These are phyloP conservation scores for Arabidopsis suecica DNA, from an alignment of 345 rosid genomes.

Conservation along the genomic window DNA sequence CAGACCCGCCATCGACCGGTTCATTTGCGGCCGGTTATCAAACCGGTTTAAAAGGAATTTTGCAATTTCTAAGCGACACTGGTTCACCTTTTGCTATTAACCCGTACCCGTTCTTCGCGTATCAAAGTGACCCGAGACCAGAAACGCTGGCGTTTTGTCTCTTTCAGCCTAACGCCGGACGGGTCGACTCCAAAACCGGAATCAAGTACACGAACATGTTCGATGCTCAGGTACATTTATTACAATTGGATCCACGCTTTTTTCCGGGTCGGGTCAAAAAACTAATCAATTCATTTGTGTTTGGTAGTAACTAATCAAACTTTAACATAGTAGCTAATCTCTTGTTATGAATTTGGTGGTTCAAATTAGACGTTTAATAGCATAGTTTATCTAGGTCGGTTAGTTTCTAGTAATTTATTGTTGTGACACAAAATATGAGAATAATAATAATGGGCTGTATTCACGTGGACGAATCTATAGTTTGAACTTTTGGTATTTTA, in stretches of 20 bases:
- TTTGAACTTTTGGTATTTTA: conserved; percentile 16
- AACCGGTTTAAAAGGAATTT: conserved; percentile 59
- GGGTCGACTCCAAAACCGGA: conserved; percentile 77
- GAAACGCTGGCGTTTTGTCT: conserved; percentile 86
- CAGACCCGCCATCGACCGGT: conserved; percentile 93
- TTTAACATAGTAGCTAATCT: not conserved
- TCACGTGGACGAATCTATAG: conserved; percentile 45
- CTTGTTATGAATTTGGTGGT: conserved; percentile 36
- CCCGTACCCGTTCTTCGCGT: conserved; percentile 96
- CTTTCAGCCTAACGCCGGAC: conserved; percentile 90
- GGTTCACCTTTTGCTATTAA: conserved; percentile 83
- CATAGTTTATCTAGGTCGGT: conserved; percentile 17
- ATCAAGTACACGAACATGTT: conserved; percentile 95
- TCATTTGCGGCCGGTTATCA: conserved; percentile 60
- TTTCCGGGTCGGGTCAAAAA: conserved; percentile 1
- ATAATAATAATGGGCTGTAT: conserved; percentile 5
- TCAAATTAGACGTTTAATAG: conserved; percentile 18
- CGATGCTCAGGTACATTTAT: conserved; percentile 82
- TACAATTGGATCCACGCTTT: conserved; percentile 21
- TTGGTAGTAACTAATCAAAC: conserved; percentile 20
- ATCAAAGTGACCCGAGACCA: conserved; percentile 83
- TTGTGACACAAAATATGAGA: conserved; percentile 13
- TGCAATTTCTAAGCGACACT: conserved; percentile 69
- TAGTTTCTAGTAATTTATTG: conserved; percentile 28
- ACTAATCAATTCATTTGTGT: conserved; percentile 15